A percentile compares a stretch with the other conserved stretches of the same genome.
phyloP scores from a whole-genome alignment of 805 yeast species.

The Saccharomycopsis microspora region DNA sequence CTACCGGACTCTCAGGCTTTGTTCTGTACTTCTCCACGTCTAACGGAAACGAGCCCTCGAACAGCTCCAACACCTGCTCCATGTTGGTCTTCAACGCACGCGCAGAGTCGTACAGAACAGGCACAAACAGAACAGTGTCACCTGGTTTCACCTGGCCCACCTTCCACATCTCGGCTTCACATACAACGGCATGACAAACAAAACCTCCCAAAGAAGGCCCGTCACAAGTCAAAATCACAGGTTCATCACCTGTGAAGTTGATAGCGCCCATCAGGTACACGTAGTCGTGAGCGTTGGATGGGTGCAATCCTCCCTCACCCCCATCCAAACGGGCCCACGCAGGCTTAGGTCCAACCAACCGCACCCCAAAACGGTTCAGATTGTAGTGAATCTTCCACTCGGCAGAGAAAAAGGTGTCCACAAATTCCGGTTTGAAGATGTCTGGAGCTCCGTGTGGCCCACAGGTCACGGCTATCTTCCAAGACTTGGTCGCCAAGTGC shows the following conservation, averaged over 20 bases:
- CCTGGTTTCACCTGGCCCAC: constrained; percentile 97
- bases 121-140: constrained; percentile 70
- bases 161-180: constrained; percentile 96
- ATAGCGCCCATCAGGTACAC: constrained; percentile 91
- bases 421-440: constrained; percentile 69
- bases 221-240: constrained; percentile 92
- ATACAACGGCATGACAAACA: constrained; percentile 92
- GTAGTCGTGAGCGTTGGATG: constrained; percentile 97
- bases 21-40: constrained; percentile 5
- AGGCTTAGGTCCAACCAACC: constrained; percentile 92
- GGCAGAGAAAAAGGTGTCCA: constrained; percentile 60
- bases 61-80: constrained; percentile 35
- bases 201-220: constrained; percentile 98
- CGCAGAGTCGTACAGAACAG: constrained; percentile 62
- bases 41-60: constrained; percentile 19
- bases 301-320: constrained; percentile 97
- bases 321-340: constrained; percentile 94
- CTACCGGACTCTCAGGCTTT: constrained; percentile 56
- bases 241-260: constrained; percentile 98
- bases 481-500: constrained; percentile 27
- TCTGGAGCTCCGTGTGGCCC: constrained; percentile 99
- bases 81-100: constrained; percentile 48
- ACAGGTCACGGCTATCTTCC: constrained; percentile 89
- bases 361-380: constrained; percentile 92
- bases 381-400: constrained; percentile 95